Conservation (phyloP, 2,329 filamentous ascomycete species). For the Diaporthe ampelina region DNA sequence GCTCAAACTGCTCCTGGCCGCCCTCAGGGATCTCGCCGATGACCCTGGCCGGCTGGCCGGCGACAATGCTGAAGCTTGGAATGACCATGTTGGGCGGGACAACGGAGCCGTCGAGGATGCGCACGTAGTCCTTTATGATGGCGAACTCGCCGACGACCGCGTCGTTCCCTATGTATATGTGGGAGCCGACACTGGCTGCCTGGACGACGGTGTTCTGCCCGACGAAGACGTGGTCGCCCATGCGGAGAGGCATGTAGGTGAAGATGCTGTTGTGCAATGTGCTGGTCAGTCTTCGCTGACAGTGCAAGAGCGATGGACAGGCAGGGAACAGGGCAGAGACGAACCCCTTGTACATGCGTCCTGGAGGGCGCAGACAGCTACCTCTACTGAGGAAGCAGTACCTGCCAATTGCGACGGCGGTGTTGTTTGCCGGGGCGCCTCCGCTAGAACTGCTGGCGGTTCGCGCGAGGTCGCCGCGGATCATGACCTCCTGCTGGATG, state of each 20-base stretch:
- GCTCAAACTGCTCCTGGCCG: slow-evolving; percentile 73
- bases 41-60: slow-evolving; percentile 82
- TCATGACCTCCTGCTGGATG: slow-evolving; percentile 94
- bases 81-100: slow-evolving; percentile 92
- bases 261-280: slow-evolving; percentile 63
- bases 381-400: slow-evolving; percentile 90
- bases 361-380: slow-evolving; percentile 85
- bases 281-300: slow-evolving; percentile 6
- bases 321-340: slow-evolving; percentile 34
- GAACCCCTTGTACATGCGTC: slow-evolving; percentile 82
- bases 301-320: too few relatives aligned
- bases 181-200: slow-evolving; percentile 84
- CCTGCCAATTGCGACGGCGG: slow-evolving; percentile 87
- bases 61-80: slow-evolving; percentile 93
- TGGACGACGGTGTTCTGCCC: slow-evolving; percentile 82
- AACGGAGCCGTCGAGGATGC: slow-evolving; percentile 86
- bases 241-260: slow-evolving; percentile 89
- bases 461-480: slow-evolving; percentile 87
- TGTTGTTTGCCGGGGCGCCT: slow-evolving; percentile 64
- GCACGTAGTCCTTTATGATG: slow-evolving; percentile 94
- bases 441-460: slow-evolving; percentile 59
- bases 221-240: slow-evolving; percentile 95
- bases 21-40: slow-evolving; percentile 86
- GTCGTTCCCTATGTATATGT: slow-evolving; percentile 86
- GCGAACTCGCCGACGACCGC: slow-evolving; percentile 87